These are phyloP conservation scores for Nyssa sinensis DNA, from an alignment of 148 eudicot species.

Conservation along the genomic window DNA sequence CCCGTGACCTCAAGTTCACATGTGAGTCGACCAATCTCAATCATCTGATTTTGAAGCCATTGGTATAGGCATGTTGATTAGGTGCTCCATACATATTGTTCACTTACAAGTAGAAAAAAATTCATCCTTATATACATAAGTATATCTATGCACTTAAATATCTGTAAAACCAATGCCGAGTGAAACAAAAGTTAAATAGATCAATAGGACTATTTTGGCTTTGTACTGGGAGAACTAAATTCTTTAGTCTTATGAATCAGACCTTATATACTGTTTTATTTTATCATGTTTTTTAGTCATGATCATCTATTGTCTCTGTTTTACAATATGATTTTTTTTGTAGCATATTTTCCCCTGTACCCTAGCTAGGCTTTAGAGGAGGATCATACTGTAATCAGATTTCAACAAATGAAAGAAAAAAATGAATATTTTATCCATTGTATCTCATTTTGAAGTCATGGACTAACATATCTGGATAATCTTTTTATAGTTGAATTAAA, in stretches of 20 bases:
- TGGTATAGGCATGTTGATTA: not conserved
- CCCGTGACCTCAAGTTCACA: conserved; percentile 52
- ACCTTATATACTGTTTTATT: not conserved
- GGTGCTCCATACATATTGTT: not conserved
- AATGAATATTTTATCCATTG: too few relatives aligned
- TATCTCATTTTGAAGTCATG: not conserved
- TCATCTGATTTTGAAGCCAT: not conserved
- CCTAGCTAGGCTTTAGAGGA: not conserved
- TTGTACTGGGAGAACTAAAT: not conserved
- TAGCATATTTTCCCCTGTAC: not conserved
- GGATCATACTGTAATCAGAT: not conserved
- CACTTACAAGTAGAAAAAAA: not conserved
- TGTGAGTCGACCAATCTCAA: conserved; percentile 31
- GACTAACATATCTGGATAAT: not conserved
- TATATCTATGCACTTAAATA: too few relatives aligned
- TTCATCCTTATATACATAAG: too few relatives aligned
- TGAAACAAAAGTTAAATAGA: too few relatives aligned
- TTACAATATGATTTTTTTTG: not conserved
- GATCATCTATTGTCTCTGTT: too few relatives aligned
- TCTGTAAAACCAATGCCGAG: too few relatives aligned
- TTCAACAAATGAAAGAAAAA: not conserved
- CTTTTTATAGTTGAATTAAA: conserved; percentile 60
- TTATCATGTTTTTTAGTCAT: too few relatives aligned
- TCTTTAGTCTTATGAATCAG: not conserved
- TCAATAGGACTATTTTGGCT: too few relatives aligned